Percentiles rank a stretch among this genome's conserved stretches.
These are phyloP conservation scores for Venturia nashicola DNA, from an alignment of 2,329 filamentous ascomycete genomes.

Conservation along the genomic window DNA sequence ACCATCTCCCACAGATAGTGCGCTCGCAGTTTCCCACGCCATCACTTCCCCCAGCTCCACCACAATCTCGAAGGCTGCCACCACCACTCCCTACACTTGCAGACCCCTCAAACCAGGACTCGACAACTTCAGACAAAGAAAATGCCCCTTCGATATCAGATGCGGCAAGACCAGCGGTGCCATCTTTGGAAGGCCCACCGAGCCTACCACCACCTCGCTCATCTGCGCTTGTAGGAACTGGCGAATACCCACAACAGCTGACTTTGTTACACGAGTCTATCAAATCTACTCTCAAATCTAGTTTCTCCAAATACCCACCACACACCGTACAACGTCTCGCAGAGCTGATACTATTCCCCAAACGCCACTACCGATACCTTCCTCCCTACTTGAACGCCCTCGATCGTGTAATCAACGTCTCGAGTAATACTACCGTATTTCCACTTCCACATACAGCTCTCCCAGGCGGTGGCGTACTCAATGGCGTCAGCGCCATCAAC, in stretches of 20 bases:
- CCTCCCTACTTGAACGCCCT: constrained; percentile 81
- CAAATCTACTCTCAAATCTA: constrained; percentile 43
- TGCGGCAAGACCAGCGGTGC: constrained; percentile 26
- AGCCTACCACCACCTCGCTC: neutral
- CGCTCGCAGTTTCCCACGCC: constrained; percentile 65
- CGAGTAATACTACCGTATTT: constrained; percentile 67
- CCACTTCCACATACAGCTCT: constrained; percentile 59
- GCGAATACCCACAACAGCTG: constrained; percentile 43
- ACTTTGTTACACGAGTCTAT: constrained; percentile 22
- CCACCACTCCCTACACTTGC: constrained; percentile 11
- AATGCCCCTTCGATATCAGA: constrained; percentile 41
- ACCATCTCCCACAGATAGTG: constrained; percentile 47
- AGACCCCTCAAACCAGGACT: constrained; percentile 24
- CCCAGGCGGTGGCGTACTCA: constrained; percentile 35
- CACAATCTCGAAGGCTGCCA: constrained; percentile 29
- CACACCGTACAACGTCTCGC: constrained; percentile 88
- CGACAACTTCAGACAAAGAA: constrained; percentile 56
- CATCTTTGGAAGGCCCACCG: constrained; percentile 27
- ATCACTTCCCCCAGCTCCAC: constrained; percentile 34
- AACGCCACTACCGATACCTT: constrained; percentile 66
- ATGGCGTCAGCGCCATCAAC: constrained; percentile 43
- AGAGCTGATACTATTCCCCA: constrained; percentile 70
- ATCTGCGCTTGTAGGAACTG: constrained; percentile 1
- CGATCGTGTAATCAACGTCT: constrained; percentile 82
- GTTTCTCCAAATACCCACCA: constrained; percentile 66